Evolutionary conservation across 78 protist species (phyloP).

Genomic region (Tieghemostelium lacteum): DNA sequence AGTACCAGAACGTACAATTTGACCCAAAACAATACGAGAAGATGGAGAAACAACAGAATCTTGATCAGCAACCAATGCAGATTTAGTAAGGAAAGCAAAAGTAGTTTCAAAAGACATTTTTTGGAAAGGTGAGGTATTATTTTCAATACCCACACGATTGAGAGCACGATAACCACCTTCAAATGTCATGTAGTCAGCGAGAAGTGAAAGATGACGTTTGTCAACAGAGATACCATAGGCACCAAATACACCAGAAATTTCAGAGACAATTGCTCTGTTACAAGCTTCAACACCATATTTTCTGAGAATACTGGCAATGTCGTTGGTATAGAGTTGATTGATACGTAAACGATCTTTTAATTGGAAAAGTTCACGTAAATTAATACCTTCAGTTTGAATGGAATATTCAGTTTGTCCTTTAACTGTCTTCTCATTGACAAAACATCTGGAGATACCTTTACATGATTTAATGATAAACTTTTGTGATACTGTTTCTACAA

Average conservation of each 20-base stretch:
- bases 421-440: slow-evolving; percentile 54
- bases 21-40: slow-evolving; percentile 80
- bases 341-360: slow-evolving; percentile 48
- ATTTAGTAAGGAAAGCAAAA: slow-evolving; percentile 52
- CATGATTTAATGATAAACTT: slow-evolving; percentile 33
- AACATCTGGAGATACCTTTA: slow-evolving; percentile 71
- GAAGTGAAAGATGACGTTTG: slow-evolving; percentile 93
- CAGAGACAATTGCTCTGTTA: slow-evolving; percentile 86
- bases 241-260: slow-evolving; percentile 92
- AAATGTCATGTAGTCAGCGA: slow-evolving; percentile 97
- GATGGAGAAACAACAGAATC: slow-evolving; percentile 70
- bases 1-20: slow-evolving; percentile 70
- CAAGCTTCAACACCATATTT: slow-evolving; percentile 95
- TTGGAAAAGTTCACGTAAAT: slow-evolving; percentile 72
- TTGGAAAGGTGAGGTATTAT: slow-evolving; percentile 76
- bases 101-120: slow-evolving; percentile 85
- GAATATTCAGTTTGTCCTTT: slow-evolving; percentile 65
- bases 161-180: slow-evolving; percentile 82
- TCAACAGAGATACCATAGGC: slow-evolving; percentile 98
- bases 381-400: slow-evolving; percentile 88
- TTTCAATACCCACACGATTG: slow-evolving; percentile 72
- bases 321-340: slow-evolving; percentile 82
- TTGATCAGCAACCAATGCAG: slow-evolving; percentile 53
- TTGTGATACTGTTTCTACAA: slow-evolving; percentile 33
- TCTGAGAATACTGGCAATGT: slow-evolving; percentile 50